A percentile compares a stretch with the other conserved stretches of the same genome.
These are phyloP conservation scores for Haplosporangium sp. DNA, from an alignment of 371 early-diverging fungal species.

Conservation along the genomic window DNA sequence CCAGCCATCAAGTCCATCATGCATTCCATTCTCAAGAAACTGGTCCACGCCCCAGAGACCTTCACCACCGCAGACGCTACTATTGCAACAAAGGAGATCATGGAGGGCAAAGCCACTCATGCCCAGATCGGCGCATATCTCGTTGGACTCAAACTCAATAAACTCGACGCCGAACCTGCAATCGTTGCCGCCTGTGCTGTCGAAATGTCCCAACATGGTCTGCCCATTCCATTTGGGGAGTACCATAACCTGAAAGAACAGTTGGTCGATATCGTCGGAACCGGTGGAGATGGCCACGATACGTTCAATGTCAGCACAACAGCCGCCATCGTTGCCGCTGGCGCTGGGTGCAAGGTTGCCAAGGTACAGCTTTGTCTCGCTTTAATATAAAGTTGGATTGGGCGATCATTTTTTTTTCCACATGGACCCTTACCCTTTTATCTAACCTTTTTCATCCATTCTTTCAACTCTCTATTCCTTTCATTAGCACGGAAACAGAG, in stretches of 20 bases:
- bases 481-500: constrained; percentile 90
- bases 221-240: constrained; percentile 62
- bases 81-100: constrained; percentile 76
- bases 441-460: constrained; percentile 6
- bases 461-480: not conserved
- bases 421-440: no score
- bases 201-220: constrained; percentile 73
- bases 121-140: constrained; percentile 92
- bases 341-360: constrained; percentile 92
- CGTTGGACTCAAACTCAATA: constrained; percentile 74
- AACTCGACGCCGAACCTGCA: constrained; percentile 79
- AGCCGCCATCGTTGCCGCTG: constrained; percentile 91
- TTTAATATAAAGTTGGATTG: no score
- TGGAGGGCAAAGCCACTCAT: constrained; percentile 78
- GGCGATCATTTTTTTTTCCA: not conserved
- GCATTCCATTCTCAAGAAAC: constrained; percentile 68
- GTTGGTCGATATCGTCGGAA: constrained; percentile 95
- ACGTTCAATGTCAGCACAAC: constrained; percentile 98
- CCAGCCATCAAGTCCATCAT: constrained; percentile 53
- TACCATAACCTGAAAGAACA: constrained; percentile 58
- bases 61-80: constrained; percentile 78
- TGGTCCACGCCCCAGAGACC: constrained; percentile 68
- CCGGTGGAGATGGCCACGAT: constrained; percentile 97
- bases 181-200: constrained; percentile 83
- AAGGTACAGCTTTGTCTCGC: constrained; percentile 69